A percentile compares a stretch with the other conserved stretches of the same genome.
phyloP scores from a whole-genome alignment of 1,284 basidiomycete species.

The Phylloboletellus chloephorus region DNA sequence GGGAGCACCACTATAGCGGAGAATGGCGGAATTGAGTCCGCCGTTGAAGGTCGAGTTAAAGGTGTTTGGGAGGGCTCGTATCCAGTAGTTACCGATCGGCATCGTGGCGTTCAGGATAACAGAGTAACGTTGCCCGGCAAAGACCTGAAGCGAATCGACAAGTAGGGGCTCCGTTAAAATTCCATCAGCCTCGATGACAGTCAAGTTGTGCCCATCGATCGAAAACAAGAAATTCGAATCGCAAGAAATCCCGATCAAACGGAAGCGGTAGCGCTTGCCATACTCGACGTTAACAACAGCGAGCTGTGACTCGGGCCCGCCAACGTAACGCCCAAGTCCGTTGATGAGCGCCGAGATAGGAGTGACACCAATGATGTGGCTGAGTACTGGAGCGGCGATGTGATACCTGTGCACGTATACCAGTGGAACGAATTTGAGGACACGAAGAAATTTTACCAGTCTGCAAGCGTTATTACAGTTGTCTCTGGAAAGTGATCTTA shows the following conservation, averaged over 20 bases:
- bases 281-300: slow-evolving; percentile 29
- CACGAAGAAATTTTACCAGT: slow-evolving; percentile 19
- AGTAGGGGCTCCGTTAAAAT: slow-evolving; percentile 25
- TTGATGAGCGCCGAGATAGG: slow-evolving; percentile 30
- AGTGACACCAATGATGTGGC: slow-evolving; percentile 16
- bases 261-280: slow-evolving; percentile 31
- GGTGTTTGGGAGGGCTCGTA: slow-evolving; percentile 21
- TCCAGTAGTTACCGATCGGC: slow-evolving; percentile 28
- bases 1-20: slow-evolving; percentile 47
- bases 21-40: slow-evolving; percentile 47
- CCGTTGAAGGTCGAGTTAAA: slow-evolving; percentile 24
- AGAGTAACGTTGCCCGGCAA: slow-evolving; percentile 31
- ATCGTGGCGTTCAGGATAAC: slow-evolving; percentile 24
- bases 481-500: slow-evolving; percentile 18
- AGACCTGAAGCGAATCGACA: slow-evolving; percentile 28
- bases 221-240: slow-evolving; percentile 29
- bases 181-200: slow-evolving; percentile 36
- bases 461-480: slow-evolving; percentile 30
- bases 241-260: slow-evolving; percentile 27
- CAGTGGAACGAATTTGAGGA: not conserved
- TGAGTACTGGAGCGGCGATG: slow-evolving; percentile 13
- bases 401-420: slow-evolving; percentile 24
- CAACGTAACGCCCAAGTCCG: slow-evolving; percentile 29
- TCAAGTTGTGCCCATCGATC: slow-evolving; percentile 33
- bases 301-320: slow-evolving; percentile 21